Evolutionary conservation across 768 basidiomycete genomes (phyloP), one percentile per base, ranked within the genome.

Genomic region (Amanita pallidorosea): DNA sequence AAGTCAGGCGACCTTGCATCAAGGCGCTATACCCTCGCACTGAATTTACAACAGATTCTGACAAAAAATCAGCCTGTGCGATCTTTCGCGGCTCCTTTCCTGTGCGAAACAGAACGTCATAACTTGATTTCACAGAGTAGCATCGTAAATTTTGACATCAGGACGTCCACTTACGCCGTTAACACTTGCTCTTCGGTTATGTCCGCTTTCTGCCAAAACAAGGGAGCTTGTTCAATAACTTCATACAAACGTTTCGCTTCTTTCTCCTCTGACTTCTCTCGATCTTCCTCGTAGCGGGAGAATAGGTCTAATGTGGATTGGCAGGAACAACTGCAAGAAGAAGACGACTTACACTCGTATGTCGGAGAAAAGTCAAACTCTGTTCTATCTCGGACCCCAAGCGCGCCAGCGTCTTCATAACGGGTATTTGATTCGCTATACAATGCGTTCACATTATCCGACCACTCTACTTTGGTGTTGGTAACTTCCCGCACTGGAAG

Each of bases 61-160:
- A 70, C 17, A 88, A 63, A 56, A 88, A 84, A 58, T 81, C 77
- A 2, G 80, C 70, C 47, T 77, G 67, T 1, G 71, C 69, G 4
- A 66, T 51, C 22, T 66, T 53, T 11, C 49, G 36, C 1, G 77
- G 76, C 54, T 78, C 76, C 9, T 72, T 68, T 8, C 76, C 76
- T 17, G 77, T 66, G 29, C 74, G 70, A 55, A 81, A 76, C 2
- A 76, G 69, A 22, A 85, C 61, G 58, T 91, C 88, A 53, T 74
- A 79, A 12, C 88, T 88, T 52, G 48, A 34, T 12, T 33, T 38
- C 37, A 33, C 49, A 40, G 36, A 50, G 53, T n/a, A 45, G 48
- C 7, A 6, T 42, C 18, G 18, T 35, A 20, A 22, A 17, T n/a
- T 5, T 12, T 5, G 22, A 36, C 18, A 23, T n/a, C 13, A 7